These are phyloP conservation scores for Glonium stellatum DNA, from an alignment of 495 filamentous ascomycete genomes.

Conservation along the genomic window DNA sequence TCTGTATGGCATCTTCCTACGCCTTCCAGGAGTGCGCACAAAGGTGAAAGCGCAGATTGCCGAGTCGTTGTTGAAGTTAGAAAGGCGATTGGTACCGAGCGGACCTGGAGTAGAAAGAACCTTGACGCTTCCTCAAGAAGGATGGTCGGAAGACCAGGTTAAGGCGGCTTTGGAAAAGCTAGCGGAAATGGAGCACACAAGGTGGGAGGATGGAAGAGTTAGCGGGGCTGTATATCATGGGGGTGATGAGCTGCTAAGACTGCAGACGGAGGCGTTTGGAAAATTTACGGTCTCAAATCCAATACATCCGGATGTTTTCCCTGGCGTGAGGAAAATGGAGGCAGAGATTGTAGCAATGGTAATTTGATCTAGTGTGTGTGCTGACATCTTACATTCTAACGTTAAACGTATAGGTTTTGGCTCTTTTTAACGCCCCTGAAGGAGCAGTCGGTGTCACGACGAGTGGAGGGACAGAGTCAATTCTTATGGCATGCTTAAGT, in stretches of 20 bases:
- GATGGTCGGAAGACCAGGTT: conserved; percentile 73
- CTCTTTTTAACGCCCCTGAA: conserved; percentile 82
- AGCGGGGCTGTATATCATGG: conserved; percentile 97
- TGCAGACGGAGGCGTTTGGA: conserved; percentile 87
- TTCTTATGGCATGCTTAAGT: conserved; percentile 85
- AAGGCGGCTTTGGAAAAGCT: conserved; percentile 72
- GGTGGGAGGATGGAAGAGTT: conserved; percentile 93
- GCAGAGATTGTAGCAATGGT: conserved; percentile 97
- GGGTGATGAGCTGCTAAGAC: conserved; percentile 69
- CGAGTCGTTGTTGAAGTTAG: conserved; percentile 66
- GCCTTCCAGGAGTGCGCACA: conserved; percentile 71
- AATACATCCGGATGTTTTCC: conserved; percentile 98
- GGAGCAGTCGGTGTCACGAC: conserved; percentile 84
- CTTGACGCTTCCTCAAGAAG: conserved; percentile 72
- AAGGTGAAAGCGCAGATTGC: conserved; percentile 76
- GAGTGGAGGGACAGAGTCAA: conserved; percentile 90
- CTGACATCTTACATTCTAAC: neutral
- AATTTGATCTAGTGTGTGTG: conserved; percentile 14
- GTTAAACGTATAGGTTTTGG: conserved; percentile 50
- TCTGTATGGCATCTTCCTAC: conserved; percentile 79
- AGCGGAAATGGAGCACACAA: conserved; percentile 80
- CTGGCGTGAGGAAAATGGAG: conserved; percentile 98
- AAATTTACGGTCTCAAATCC: conserved; percentile 95
- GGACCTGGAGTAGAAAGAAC: conserved; percentile 68
- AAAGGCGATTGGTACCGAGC: conserved; percentile 69